phyloP scores from a whole-genome alignment of 805 yeast genomes.

The Suhomyces vadensis region DNA sequence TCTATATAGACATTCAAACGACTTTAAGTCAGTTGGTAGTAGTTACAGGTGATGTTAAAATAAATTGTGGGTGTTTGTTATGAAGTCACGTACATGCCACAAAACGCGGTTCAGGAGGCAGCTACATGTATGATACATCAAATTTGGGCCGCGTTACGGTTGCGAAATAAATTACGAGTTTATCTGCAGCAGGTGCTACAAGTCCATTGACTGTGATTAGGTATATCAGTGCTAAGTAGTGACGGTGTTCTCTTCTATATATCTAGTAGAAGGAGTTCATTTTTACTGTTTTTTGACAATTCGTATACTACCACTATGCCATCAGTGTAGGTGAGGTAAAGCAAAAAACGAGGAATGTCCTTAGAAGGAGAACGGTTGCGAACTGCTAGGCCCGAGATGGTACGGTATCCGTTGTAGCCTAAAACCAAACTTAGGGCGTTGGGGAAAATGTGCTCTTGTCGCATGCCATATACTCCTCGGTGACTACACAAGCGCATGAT shows the following conservation, averaged over 20 bases:
- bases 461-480: constrained; percentile 41
- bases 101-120: constrained; percentile 10
- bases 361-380: constrained; percentile 24
- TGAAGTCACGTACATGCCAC: constrained; percentile 6
- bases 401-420: constrained; percentile 30
- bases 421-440: constrained; percentile 29
- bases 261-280: background rate
- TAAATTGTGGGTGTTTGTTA: constrained; percentile 3
- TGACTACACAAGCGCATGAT: constrained; percentile 38
- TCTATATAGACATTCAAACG: background rate
- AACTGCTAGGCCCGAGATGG: constrained; percentile 34
- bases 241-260: constrained; percentile 1
- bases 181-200: too few species aligned
- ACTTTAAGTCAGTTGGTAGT: background rate
- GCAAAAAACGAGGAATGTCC: constrained; percentile 25
- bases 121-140: constrained; percentile 9
- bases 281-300: constrained; percentile 2
- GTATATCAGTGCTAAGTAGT: too few species aligned
- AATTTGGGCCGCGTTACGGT: background rate
- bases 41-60: background rate
- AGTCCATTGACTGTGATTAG: too few species aligned
- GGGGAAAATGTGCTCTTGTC: constrained; percentile 46
- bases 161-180: background rate
- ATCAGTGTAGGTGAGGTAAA: constrained; percentile 37
- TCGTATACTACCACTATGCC: constrained; percentile 26